Evolutionary conservation across 2,329 filamentous ascomycete species (phyloP).

Genomic region (Zymoseptoria ardabiliae): DNA sequence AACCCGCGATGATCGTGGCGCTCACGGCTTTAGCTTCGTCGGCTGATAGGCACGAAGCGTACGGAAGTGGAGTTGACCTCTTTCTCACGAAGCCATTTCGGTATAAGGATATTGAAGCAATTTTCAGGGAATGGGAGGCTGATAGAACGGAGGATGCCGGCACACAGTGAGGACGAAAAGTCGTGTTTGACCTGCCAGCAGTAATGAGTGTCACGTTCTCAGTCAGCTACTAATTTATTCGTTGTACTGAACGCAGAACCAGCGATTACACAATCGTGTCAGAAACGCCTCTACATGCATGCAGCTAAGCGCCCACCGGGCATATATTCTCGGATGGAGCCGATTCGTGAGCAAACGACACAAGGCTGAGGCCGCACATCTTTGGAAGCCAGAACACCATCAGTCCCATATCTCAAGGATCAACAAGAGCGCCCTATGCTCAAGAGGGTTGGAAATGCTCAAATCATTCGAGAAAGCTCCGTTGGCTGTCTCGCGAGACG

Average conservation of each 20-base stretch:
- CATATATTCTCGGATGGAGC: neutral
- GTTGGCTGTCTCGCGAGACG: neutral
- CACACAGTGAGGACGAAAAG: neutral
- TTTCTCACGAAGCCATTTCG: slow-evolving; percentile 26
- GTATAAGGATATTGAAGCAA: slow-evolving; percentile 1
- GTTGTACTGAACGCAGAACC: no score
- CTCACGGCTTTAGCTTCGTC: slow-evolving; percentile 23
- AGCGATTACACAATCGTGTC: no score
- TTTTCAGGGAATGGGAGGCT: neutral
- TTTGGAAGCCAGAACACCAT: no score
- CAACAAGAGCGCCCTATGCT: neutral
- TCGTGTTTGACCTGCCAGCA: no score
- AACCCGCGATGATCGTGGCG: slow-evolving; percentile 22
- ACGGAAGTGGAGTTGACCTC: slow-evolving; percentile 22
- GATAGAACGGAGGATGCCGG: neutral
- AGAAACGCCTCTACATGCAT: neutral
- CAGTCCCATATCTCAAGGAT: no score
- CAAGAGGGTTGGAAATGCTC: neutral
- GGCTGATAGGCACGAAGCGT: slow-evolving; percentile 22
- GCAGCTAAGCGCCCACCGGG: neutral
- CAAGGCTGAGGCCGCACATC: neutral
- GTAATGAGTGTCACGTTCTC: neutral
- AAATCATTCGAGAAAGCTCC: neutral
- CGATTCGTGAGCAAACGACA: neutral
- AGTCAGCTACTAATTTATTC: no score